A percentile compares a stretch with the other conserved stretches of the same genome.
Conservation (phyloP, 805 yeast species). For the Kuraishia piskuri region DNA sequence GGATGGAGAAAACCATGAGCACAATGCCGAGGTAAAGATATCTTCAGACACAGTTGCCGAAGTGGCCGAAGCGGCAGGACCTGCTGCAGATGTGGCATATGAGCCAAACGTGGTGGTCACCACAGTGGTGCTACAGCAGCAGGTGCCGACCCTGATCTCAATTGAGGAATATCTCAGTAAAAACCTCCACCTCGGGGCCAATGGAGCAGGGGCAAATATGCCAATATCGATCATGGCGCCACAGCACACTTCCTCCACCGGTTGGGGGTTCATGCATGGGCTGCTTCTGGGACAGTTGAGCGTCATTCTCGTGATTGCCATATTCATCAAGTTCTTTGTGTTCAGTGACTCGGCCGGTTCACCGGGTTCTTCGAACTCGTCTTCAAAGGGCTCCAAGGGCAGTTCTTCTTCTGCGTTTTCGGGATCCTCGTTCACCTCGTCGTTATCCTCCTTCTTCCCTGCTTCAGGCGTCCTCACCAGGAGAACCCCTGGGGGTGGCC, state of each 20-base stretch:
- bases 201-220: not conserved
- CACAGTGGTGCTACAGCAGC: not conserved
- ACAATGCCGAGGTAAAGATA: too few species aligned
- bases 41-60: too few species aligned
- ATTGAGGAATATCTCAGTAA: not conserved
- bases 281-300: slow-evolving; percentile 65
- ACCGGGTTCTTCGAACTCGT: not conserved
- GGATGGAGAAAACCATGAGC: not conserved
- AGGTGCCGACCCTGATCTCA: slow-evolving; percentile 1
- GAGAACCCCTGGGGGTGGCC: not conserved
- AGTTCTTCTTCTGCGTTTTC: not conserved
- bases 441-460: not conserved
- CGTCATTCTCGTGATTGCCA: slow-evolving; percentile 51
- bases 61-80: not conserved
- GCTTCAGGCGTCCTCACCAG: not conserved
- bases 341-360: slow-evolving; percentile 46
- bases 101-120: slow-evolving; percentile 1
- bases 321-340: slow-evolving; percentile 68
- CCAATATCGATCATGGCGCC: not conserved
- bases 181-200: not conserved
- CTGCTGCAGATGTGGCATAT: slow-evolving; percentile 5
- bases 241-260: not conserved
- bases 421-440: not conserved
- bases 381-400: not conserved
- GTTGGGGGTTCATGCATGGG: slow-evolving; percentile 74